phyloP scores from a whole-genome alignment of 352 stramenopile genomes.

The Ophiocytium majus region DNA sequence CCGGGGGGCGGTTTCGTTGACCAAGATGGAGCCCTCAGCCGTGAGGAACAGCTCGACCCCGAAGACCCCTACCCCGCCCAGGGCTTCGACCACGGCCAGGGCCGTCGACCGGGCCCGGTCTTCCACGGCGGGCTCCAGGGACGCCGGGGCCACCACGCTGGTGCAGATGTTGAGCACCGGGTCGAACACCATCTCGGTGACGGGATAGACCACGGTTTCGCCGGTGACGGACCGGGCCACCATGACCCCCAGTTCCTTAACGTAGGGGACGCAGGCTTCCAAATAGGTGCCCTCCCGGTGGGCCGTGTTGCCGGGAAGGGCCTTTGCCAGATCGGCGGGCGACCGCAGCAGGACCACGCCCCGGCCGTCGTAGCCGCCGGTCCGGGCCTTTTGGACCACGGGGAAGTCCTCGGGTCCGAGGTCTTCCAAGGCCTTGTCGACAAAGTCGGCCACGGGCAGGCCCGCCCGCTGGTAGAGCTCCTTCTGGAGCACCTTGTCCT shows the following conservation, averaged over 20 bases:
- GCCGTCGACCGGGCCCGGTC: not conserved
- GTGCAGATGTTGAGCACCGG: not conserved
- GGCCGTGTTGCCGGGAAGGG: not conserved
- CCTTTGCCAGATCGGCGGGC: not conserved
- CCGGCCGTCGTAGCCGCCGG: not conserved
- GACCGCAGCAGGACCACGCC: not conserved
- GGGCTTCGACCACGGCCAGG: slow-evolving; percentile 40
- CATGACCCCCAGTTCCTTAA: not conserved
- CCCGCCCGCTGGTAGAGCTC: not conserved
- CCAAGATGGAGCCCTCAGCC: slow-evolving; percentile 69
- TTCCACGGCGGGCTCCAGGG: not conserved
- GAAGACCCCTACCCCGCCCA: slow-evolving; percentile 83
- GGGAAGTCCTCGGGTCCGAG: not conserved
- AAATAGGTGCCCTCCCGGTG: too few species aligned
- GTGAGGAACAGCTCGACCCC: slow-evolving; percentile 96
- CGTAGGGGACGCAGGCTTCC: not conserved
- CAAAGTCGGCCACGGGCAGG: not conserved
- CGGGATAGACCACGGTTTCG: not conserved
- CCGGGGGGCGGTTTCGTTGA: slow-evolving; percentile 91
- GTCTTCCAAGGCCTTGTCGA: not conserved
- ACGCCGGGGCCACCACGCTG: not conserved
- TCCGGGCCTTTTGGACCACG: not conserved
- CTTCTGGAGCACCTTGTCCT: not conserved
- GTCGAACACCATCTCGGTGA: not conserved
- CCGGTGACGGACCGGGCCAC: not conserved